Evolutionary conservation across 202 grass and related monocot species (phyloP).

Genomic region (Elaeis oleifera): DNA sequence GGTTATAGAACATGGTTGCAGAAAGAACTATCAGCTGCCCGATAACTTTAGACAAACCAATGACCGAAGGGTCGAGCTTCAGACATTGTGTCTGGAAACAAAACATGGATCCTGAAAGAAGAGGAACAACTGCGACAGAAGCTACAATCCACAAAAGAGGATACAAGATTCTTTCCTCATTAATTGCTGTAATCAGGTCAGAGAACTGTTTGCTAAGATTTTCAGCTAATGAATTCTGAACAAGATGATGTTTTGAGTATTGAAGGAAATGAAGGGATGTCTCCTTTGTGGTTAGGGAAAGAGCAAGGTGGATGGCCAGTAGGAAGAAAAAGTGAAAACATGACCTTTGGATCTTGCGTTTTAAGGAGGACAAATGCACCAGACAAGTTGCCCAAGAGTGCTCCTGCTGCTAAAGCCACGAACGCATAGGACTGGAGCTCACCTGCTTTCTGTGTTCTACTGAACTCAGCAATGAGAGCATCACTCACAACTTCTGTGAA

Average conservation of each 20-base stretch:
- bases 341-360: slow-evolving; percentile 63
- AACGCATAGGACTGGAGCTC: slow-evolving; percentile 79
- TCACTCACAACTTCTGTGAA: slow-evolving; percentile 86
- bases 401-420: slow-evolving; percentile 61
- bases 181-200: slow-evolving; percentile 43
- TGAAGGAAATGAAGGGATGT: slow-evolving; percentile 23
- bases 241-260: slow-evolving; percentile 13
- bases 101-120: slow-evolving; percentile 75
- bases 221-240: slow-evolving; percentile 27
- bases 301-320: slow-evolving; percentile 57
- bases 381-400: slow-evolving; percentile 67
- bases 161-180: slow-evolving; percentile 42
- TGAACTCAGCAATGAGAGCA: slow-evolving; percentile 68
- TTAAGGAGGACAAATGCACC: slow-evolving; percentile 58
- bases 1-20: slow-evolving; percentile 50
- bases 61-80: slow-evolving; percentile 67
- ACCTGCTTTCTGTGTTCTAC: slow-evolving; percentile 54
- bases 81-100: slow-evolving; percentile 78
- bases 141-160: slow-evolving; percentile 79
- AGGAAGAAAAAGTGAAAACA: slow-evolving; percentile 73
- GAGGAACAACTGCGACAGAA: slow-evolving; percentile 63
- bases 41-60: slow-evolving; percentile 75
- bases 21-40: slow-evolving; percentile 74
- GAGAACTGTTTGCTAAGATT: slow-evolving; percentile 54
- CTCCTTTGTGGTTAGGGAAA: slow-evolving; percentile 60